phyloP scores from a whole-genome alignment of 2,329 filamentous ascomycete genomes.

The Fusarium metavorans region DNA sequence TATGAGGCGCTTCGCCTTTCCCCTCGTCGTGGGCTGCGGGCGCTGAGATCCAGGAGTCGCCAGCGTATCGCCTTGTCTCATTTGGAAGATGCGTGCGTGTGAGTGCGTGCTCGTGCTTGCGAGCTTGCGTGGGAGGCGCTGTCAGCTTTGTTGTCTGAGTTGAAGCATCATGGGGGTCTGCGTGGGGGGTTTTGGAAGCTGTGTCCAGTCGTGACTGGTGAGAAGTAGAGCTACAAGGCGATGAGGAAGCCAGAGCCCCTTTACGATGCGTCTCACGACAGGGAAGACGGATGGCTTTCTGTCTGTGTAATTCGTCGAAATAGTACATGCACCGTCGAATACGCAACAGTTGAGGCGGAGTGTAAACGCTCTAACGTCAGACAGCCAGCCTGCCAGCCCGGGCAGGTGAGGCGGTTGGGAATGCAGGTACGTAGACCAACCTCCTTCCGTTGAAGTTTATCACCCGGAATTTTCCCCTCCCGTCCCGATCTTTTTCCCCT shows the following conservation, averaged over 20 bases:
- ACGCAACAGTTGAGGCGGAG: neutral
- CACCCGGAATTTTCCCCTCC: conserved; percentile 14
- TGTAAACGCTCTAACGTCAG: neutral
- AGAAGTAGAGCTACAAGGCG: conserved; percentile 2
- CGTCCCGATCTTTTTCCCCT: conserved; percentile 14
- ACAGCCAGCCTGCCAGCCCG: neutral
- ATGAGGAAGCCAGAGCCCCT: neutral
- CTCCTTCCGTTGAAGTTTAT: neutral
- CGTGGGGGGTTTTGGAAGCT: neutral
- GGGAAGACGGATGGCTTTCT: neutral
- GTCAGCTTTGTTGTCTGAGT: conserved; percentile 5
- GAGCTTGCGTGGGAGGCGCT: conserved; percentile 4
- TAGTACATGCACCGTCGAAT: neutral
- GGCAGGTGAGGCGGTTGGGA: neutral
- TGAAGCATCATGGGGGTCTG: neutral
- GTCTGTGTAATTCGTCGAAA: neutral
- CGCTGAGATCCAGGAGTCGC: neutral
- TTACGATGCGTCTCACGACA: neutral
- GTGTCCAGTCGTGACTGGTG: neutral
- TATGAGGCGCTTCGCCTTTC: neutral
- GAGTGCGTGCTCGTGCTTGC: neutral
- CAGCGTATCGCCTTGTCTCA: neutral
- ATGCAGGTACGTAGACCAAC: conserved; percentile 15
- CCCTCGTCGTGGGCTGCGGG: neutral
- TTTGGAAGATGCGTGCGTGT: neutral